Percentiles rank a stretch among this genome's conserved stretches.
Conservation (phyloP, 2,329 filamentous ascomycete species). For the Aspergillus pseudonomiae region DNA sequence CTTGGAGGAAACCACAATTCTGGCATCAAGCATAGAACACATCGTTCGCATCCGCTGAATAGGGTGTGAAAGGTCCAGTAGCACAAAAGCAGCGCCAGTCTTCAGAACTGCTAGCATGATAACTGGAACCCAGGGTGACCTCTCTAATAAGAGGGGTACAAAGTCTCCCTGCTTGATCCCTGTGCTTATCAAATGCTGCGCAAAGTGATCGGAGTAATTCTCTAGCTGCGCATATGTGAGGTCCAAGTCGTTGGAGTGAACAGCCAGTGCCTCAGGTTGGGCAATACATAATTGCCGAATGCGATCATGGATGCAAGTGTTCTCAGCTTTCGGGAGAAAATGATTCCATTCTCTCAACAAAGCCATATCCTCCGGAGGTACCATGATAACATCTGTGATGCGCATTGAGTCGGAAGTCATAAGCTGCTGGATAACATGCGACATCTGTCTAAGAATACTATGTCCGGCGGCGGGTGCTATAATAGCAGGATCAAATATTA, state of each 20-base stretch:
- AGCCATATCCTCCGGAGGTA: not conserved
- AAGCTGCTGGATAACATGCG: not conserved
- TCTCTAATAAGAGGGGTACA: constrained; percentile 31
- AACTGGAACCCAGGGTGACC: constrained; percentile 28
- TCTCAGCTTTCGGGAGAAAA: not conserved
- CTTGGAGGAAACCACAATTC: not conserved
- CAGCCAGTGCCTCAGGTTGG: constrained; percentile 10
- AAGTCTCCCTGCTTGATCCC: constrained; percentile 32
- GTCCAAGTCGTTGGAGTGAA: constrained; percentile 29
- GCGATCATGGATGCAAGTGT: not conserved
- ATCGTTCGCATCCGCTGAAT: constrained; percentile 1
- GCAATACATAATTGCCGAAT: not conserved
- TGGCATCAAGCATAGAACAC: not conserved
- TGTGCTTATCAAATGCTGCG: constrained; percentile 30
- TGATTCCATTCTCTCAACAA: not conserved
- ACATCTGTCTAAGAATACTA: not conserved
- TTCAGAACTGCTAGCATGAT: constrained; percentile 30
- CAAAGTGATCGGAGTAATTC: constrained; percentile 32
- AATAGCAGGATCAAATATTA: not conserved
- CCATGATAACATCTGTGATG: not conserved
- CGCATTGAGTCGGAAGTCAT: not conserved
- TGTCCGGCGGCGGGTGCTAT: not conserved
- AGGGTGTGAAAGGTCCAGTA: constrained; percentile 27
- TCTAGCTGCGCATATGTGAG: constrained; percentile 31
- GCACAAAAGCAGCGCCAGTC: constrained; percentile 28